These are phyloP conservation scores for Cutaneotrichosporon sp. DNA, from an alignment of 1,284 basidiomycete genomes.

Conservation along the genomic window DNA sequence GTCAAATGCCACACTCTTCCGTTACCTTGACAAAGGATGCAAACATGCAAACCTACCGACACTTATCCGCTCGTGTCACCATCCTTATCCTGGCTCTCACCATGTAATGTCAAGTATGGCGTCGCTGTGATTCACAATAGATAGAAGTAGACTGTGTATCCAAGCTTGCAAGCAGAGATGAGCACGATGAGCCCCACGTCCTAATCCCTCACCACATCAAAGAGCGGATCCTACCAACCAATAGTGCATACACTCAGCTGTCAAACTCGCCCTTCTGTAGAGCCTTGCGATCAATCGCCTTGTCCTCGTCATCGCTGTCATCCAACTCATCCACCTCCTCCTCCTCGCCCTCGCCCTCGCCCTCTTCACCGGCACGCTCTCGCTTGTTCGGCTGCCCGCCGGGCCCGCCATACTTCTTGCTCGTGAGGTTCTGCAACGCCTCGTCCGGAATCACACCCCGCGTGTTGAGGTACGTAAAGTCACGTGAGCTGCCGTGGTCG, in stretches of 20 bases:
- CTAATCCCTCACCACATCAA: too few relatives aligned
- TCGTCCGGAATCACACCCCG: constrained; percentile 67
- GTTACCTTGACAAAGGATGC: too few relatives aligned
- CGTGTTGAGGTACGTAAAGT: constrained; percentile 50
- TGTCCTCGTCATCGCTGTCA: constrained; percentile 55
- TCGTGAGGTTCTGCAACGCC: constrained; percentile 60
- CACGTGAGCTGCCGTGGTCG: constrained; percentile 33
- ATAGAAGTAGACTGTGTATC: too few relatives aligned
- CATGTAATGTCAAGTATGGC: too few relatives aligned
- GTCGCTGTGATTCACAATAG: too few relatives aligned
- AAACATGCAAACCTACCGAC: too few relatives aligned
- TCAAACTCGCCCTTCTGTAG: constrained; percentile 67
- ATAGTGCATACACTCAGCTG: constrained; percentile 53
- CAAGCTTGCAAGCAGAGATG: too few relatives aligned
- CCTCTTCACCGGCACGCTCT: constrained; percentile 58
- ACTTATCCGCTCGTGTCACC: too few relatives aligned
- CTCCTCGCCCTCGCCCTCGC: constrained; percentile 55
- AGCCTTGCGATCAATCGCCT: constrained; percentile 62
- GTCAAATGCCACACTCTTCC: too few relatives aligned
- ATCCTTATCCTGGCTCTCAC: too few relatives aligned
- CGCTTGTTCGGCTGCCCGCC: constrained; percentile 63
- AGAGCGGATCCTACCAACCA: not conserved
- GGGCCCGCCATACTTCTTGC: constrained; percentile 60
- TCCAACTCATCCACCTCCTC: constrained; percentile 57
- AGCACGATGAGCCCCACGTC: too few relatives aligned